Conservation (phyloP, 345 rosid genomes). For the Euphorbia lathyris region DNA sequence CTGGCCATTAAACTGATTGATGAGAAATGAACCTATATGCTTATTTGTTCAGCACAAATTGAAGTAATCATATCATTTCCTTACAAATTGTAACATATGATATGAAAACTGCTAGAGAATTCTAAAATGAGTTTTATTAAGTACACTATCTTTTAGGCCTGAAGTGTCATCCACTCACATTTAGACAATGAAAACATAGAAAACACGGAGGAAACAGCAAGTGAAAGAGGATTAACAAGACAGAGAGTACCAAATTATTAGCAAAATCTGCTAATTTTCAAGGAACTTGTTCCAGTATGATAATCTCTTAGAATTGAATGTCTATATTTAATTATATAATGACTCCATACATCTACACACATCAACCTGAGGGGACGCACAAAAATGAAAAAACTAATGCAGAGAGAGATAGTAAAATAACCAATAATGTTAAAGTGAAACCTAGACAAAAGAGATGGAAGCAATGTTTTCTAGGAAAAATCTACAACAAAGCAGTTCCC, state of each 20-base stretch:
- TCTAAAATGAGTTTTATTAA: background rate
- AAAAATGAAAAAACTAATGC: background rate
- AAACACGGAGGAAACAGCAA: background rate
- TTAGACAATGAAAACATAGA: background rate
- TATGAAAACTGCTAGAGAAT: too few species aligned
- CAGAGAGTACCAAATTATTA: background rate
- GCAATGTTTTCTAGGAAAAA: background rate
- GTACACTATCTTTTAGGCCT: background rate
- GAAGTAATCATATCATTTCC: background rate
- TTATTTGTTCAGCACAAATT: background rate
- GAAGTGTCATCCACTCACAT: background rate
- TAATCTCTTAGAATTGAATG: background rate
- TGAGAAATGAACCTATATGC: background rate
- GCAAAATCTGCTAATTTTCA: background rate
- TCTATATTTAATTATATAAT: background rate
- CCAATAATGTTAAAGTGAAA: conserved; percentile 1
- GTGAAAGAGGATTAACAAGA: background rate
- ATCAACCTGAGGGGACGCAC: background rate
- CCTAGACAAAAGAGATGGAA: background rate
- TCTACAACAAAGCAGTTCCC: background rate
- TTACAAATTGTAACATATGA: too few species aligned
- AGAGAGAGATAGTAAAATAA: background rate
- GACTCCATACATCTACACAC: background rate
- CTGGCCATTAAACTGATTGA: background rate
- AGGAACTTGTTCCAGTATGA: background rate